Conservation (phyloP, 2,329 filamentous ascomycete species). For the Cryphonectria nitschkei region DNA sequence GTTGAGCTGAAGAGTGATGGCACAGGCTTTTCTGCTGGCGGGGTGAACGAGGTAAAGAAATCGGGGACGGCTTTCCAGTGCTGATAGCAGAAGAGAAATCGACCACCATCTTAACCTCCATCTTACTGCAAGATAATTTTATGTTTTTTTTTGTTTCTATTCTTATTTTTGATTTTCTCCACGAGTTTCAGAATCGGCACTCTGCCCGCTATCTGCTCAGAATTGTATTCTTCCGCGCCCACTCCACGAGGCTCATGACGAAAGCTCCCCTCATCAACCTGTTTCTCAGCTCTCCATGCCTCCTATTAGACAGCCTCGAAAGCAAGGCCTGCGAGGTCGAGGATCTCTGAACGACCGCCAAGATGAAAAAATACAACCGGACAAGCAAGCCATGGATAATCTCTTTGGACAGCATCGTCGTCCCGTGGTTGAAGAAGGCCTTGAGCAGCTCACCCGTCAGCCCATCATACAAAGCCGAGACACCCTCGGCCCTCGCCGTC, state of each 20-base stretch:
- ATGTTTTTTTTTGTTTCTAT: not conserved
- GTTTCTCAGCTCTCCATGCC: conserved; percentile 23
- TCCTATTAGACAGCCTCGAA: conserved; percentile 20
- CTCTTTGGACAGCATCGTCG: conserved; percentile 87
- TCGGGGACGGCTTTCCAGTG: conserved; percentile 82
- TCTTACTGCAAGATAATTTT: not conserved
- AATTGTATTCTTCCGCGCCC: conserved; percentile 30
- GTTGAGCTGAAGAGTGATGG: conserved; percentile 84
- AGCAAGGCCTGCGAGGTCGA: conserved; percentile 46
- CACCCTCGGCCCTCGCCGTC: conserved; percentile 66
- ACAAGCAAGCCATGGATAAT: conserved; percentile 73
- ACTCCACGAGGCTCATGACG: conserved; percentile 34
- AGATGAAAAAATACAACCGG: conserved; percentile 68
- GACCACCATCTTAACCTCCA: not conserved
- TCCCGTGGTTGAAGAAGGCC: conserved; percentile 82
- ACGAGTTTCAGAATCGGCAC: not conserved
- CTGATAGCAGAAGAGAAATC: conserved; percentile 41
- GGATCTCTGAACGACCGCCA: conserved; percentile 51
- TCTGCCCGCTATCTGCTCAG: conserved; percentile 16
- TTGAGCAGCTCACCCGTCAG: conserved; percentile 77
- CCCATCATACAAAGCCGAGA: conserved; percentile 73
- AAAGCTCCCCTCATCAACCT: conserved; percentile 21
- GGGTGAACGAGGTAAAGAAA: conserved; percentile 80
- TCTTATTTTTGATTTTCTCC: not conserved
- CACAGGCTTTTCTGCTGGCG: conserved; percentile 90